Base-by-base conservation (phyloP, 495 filamentous ascomycete genomes). In the Aeminium ludgeri region DNA sequence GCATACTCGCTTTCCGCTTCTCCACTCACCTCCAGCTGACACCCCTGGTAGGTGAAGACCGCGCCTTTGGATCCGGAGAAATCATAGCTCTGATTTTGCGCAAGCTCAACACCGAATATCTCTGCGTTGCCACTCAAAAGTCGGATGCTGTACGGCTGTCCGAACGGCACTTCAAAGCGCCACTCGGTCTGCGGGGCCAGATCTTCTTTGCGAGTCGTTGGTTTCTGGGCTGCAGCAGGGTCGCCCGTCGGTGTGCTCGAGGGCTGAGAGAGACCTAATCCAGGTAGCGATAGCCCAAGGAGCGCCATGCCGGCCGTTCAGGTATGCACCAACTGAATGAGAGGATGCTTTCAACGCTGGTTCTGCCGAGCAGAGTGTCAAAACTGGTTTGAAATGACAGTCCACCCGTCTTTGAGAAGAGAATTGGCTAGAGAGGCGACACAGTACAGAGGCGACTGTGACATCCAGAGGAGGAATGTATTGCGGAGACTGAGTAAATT, bases 21-120 rank as follows among this genome's bases (percentile, higher is more conserved):
- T 23, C 75, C 76, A 30, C 61, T 67, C 41, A 95, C 65, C 56
- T 93, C 83, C 40, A 99, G 57, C 10, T 66, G 72, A 52, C 85
- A 93, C 44, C 91, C 91, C 57, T 86, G 72, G 76, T 80, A 91
- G 31, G 86, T 92, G 60, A 76, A 86, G 45, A 99, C 78, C 18
- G 85, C 83, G 27, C 80, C 77, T 59, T 92, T 92, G 28, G 72
- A 76, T 15, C 83, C 81, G 23, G 68, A 67, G 60, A 99, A 92
- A 30, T 72, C 77, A 67, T 96, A 96, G 1, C 68, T 66, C 40
- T 79, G 75, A 43, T 76, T 80, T 10, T 72, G 69, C 10, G 85
- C 84, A 41, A 99, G 80, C 61, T 96, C 86, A 36, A 86, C 89
- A 55, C 91, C 91, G 62, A 96, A 94, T 53, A 91, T 73, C 65